A percentile compares a stretch with the other conserved stretches of the same genome.
phyloP scores from a whole-genome alignment of 2,329 filamentous ascomycete genomes.

The Eutypa lata region DNA sequence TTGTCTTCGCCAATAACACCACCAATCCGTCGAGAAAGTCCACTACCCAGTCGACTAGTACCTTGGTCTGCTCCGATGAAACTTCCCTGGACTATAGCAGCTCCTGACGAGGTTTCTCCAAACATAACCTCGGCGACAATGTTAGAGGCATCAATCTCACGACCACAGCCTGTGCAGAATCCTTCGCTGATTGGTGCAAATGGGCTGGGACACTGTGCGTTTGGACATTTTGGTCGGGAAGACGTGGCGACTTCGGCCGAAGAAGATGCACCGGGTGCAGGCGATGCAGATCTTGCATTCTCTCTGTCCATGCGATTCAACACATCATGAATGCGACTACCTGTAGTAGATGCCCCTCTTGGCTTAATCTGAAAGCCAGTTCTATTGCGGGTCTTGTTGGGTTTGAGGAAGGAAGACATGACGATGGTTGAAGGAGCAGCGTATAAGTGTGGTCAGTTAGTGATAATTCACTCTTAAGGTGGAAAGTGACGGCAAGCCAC shows the following conservation, averaged over 20 bases:
- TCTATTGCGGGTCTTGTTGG: conserved; percentile 33
- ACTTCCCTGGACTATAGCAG: conserved; percentile 85
- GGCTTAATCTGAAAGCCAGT: conserved; percentile 38
- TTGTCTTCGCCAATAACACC: conserved; percentile 52
- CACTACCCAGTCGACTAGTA: conserved; percentile 65
- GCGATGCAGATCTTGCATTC: conserved; percentile 15
- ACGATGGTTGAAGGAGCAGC: conserved; percentile 5
- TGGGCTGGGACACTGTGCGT: conserved; percentile 58
- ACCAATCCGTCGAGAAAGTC: conserved; percentile 58
- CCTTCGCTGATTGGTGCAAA: conserved; percentile 55
- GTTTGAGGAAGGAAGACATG: conserved; percentile 48
- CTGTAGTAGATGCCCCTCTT: conserved; percentile 39
- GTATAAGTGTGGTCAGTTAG: conserved; percentile 5
- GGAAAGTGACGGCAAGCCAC: background rate
- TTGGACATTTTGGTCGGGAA: conserved; percentile 49
- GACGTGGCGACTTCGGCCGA: conserved; percentile 24
- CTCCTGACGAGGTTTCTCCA: conserved; percentile 80
- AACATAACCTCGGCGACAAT: conserved; percentile 93
- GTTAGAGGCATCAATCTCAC: conserved; percentile 77
- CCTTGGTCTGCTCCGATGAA: conserved; percentile 85
- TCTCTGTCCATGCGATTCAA: conserved; percentile 24
- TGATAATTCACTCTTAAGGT: background rate
- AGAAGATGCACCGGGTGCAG: conserved; percentile 12
- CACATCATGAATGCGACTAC: conserved; percentile 49
- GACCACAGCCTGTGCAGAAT: conserved; percentile 81